Conservation (phyloP, 116 monocot species). For the Posidonia oceanica region DNA sequence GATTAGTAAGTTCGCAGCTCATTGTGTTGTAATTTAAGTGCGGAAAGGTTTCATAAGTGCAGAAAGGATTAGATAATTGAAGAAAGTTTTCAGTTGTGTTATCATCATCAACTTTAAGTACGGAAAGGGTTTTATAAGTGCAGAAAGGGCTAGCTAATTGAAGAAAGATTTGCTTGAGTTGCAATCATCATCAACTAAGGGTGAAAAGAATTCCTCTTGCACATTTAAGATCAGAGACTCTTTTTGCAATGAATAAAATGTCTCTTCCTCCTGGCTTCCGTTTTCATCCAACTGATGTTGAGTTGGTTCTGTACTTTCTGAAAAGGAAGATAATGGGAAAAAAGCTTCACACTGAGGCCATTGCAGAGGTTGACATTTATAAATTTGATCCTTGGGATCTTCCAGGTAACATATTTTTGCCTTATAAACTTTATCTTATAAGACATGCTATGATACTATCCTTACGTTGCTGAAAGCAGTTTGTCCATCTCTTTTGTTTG, state of each 20-base stretch:
- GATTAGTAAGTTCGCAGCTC: background rate
- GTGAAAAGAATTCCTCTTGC: background rate
- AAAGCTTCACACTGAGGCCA: conserved; percentile 21
- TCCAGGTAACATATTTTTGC: conserved; percentile 30
- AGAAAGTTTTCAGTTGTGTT: background rate
- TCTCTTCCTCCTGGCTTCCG: conserved; percentile 52
- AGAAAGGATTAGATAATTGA: conserved; percentile 2
- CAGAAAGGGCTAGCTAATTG: background rate
- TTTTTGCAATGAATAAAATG: conserved; percentile 17
- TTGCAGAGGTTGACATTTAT: conserved; percentile 62
- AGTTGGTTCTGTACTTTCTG: conserved; percentile 50
- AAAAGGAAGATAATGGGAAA: conserved; percentile 61
- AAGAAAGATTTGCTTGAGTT: background rate
- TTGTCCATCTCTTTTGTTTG: no score
- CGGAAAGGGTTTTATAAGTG: background rate
- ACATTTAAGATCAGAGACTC: background rate
- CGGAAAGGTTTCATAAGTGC: background rate
- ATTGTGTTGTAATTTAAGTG: background rate
- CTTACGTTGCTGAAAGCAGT: no score
- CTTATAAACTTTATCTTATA: background rate
- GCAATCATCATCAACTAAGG: background rate
- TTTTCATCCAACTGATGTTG: conserved; percentile 78
- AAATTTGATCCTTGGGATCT: conserved; percentile 84
- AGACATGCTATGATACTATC: no score
- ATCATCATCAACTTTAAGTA: background rate